Evolutionary conservation across 306 rosid species (phyloP), one percentile per base, ranked within the genome.

Genomic region (Acacia confusa): DNA sequence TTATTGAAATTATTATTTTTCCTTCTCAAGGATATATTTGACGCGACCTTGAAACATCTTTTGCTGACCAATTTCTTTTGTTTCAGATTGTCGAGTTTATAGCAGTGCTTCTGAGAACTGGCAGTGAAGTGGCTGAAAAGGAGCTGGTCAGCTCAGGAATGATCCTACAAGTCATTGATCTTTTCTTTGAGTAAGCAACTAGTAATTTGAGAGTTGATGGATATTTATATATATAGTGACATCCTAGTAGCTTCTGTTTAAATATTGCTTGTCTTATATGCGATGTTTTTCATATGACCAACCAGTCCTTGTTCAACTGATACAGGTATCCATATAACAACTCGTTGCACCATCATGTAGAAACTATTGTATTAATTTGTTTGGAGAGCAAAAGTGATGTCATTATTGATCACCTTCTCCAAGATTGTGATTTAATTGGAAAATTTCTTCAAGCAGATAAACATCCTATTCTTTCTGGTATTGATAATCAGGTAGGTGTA

Each of bases 61-160:
- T 63, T 80, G 57, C 82, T 55, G 24, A 78, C 43, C 44, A 50
- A 70, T 67, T 71, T 77, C 78, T 52, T 5, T 67, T 65, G 22
- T 79, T 87, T 83, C 88, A 96, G 99, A 88, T 91, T 82, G 98
- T 96, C 45, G 99, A 96, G 88, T 96, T 93, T 84, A 86, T 96
- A 84, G 92, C 99, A 16, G 99, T 96, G 82, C 86, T 96, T 81
- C 81, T 93, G 82, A 92, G 90, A 90, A 86, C 97, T 30, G 89
- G 93, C 78, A 88, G 90, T 79, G 97, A 85, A 79, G 85, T 91
- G 45, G 98, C 97, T 61, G 97, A 96, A 87, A 89, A 83, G n/a
- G 99, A 92, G 86, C 87, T 96, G 90, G 92, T 92, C 44, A 88
- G 80, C 91, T 92, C 98, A n/a, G 98, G 99, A 81, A 93, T 89